Base-by-base conservation (phyloP, 1,284 basidiomycete species). In the Agroathelia rolfsii region DNA sequence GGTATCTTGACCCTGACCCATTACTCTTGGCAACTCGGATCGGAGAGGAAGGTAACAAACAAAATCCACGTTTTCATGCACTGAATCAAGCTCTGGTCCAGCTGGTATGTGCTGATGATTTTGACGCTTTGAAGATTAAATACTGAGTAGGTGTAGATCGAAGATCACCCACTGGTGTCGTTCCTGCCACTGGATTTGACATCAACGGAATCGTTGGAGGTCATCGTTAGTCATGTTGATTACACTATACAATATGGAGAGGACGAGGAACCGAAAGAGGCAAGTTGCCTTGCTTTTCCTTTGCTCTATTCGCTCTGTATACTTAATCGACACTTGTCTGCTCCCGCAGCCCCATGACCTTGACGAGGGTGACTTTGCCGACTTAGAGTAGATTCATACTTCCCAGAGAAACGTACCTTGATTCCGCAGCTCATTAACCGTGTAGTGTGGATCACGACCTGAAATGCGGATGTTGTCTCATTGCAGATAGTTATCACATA, bases 1-100 rank as follows among this genome's bases (percentile, higher is more conserved):
- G 87, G 50, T 99, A 94, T 58, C 70, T 99, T 20, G 94, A 98
- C 49, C 90, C 95, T 29, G 95, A 99, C 58, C 94, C 95, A n/a
- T 66, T 85, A 30, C 65, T 99, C 2, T 69, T 99, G 21, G 73
- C 78, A 2, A 69, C 70, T 21, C 67, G 71, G 27, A 69, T 64
- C 37, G 76, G 64, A 48, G 78, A 79, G 42, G 72, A 83, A 49
- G 61, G 62, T 28, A 60, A 66, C 35, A 68, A 66, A 3, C 66
- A 70, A 4, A 93, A 97, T 52, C 81, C 86, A 5, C 79, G 81
- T 43, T 98, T 96, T 53, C 92, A 96, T 53, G 74, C 84, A 6
- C 69, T 98, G 26, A 99, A 97, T 57, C 76, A 84, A 53, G 94
- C 94, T 1, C 83, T 99, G 36, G 95, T 95, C 3, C 85, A 93